Evolutionary conservation across 1,284 basidiomycete species (phyloP), one percentile per base, ranked within the genome.

Genomic region (Rhodotorula sp.): DNA sequence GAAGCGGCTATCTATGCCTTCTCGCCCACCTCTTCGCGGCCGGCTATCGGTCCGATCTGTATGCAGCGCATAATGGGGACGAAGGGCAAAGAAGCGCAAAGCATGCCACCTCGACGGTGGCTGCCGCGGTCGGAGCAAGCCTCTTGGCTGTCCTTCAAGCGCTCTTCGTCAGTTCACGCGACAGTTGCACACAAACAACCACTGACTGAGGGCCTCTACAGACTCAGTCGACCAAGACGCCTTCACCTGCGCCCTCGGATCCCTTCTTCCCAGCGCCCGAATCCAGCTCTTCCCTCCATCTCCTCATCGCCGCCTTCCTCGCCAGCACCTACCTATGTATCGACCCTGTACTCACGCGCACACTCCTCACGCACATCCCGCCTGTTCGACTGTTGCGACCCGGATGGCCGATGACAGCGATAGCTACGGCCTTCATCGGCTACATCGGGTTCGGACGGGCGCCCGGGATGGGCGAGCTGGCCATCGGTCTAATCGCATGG

Each of bases 271-370:
- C 66, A 20, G 44, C 36, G 3, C 55, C 55, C 7, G 55, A 56
- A 1, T n/a, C 55, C 51, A 53, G 57, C 36, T 30, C 8, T 29
- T 55, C 32, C n/a, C 55, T 30, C 11, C 48, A 20, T 24, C 57
- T 27, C 55, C 36, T 56, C n/a, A n/a, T 27, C 2, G 36, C 36
- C n/a, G 39, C 67, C 4, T 59, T 76, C 19, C 48, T 75, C 47
- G 70, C 69, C 3, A 44, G 74, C 34, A 70, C 71, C 22, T 39
- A 69, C 56, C 59, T 74, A 59, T 48, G 72, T 48, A 55, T 66
- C 59, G 76, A 77, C 58, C 76, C 76, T 2, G 51, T 76, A 32
- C 62, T 77, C 19, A 63, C 71, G 27, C 63, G 66, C 8, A 61
- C 67, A 3, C 63, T 75, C 3, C 62, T 71, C 34, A 24, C 68